These are phyloP conservation scores for Boletus patriciae DNA, from an alignment of 768 basidiomycete genomes.

Conservation along the genomic window DNA sequence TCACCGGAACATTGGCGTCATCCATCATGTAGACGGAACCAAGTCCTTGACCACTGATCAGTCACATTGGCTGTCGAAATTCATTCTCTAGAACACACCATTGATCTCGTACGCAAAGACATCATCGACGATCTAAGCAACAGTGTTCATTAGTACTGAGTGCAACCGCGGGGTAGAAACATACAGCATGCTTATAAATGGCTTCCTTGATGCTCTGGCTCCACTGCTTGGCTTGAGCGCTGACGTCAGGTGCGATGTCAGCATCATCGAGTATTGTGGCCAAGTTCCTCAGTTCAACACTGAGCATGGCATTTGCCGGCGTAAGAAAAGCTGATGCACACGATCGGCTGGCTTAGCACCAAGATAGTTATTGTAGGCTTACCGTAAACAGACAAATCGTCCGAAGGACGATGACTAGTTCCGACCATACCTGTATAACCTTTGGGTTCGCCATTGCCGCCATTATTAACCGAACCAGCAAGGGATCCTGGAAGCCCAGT, in stretches of 20 bases:
- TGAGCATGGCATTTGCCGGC: conserved; percentile 81
- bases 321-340: conserved; percentile 64
- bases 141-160: not conserved
- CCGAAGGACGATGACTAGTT: conserved; percentile 75
- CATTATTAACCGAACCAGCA: conserved; percentile 62
- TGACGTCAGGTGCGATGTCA: conserved; percentile 50
- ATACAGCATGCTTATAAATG: conserved; percentile 61
- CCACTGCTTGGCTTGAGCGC: conserved; percentile 53
- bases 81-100: conserved; percentile 38
- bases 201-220: conserved; percentile 58
- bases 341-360: not conserved
- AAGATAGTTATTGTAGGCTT: conserved; percentile 11
- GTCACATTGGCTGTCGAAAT: not conserved
- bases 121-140: conserved; percentile 54
- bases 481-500: conserved; percentile 64
- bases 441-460: conserved; percentile 74
- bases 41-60: conserved; percentile 43
- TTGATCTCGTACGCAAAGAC: conserved; percentile 80
- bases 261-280: conserved; percentile 57
- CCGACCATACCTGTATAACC: conserved; percentile 72
- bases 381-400: conserved; percentile 71
- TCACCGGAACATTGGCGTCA: conserved; percentile 80
- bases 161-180: conserved; percentile 8
- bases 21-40: conserved; percentile 80
- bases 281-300: conserved; percentile 64